phyloP scores from a whole-genome alignment of 1,284 basidiomycete species.

The Microbotryomycetes sp. region DNA sequence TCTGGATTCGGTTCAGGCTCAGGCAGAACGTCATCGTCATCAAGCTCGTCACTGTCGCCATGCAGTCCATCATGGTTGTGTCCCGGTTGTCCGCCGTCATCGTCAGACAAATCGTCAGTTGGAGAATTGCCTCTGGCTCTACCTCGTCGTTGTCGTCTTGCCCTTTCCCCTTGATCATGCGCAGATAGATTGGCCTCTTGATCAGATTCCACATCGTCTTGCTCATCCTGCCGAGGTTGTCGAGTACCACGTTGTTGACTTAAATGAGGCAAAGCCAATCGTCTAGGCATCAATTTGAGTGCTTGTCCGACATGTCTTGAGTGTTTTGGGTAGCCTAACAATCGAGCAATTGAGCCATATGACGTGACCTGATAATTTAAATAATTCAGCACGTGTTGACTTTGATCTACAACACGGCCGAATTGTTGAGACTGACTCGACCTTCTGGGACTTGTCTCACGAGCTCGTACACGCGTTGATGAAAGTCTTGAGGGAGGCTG shows the following conservation, averaged over 20 bases:
- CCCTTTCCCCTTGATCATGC: too few species aligned
- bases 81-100: not conserved
- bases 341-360: constrained; percentile 32
- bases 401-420: too few species aligned
- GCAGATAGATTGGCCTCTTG: too few species aligned
- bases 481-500: not conserved
- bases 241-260: not conserved
- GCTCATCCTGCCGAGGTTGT: too few species aligned
- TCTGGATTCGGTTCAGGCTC: constrained; percentile 20
- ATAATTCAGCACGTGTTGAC: too few species aligned
- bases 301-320: constrained; percentile 36
- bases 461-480: not conserved
- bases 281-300: constrained; percentile 31
- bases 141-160: not conserved
- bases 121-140: not conserved
- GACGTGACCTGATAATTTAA: constrained; percentile 28
- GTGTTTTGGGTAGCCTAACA: constrained; percentile 31
- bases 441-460: not conserved
- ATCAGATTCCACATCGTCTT: too few species aligned
- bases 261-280: constrained; percentile 17
- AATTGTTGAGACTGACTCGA: not conserved
- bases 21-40: constrained; percentile 5
- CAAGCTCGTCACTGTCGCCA: not conserved
- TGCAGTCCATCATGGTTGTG: not conserved
- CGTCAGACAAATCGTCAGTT: not conserved